Evolutionary conservation across 768 basidiomycete species (phyloP), one percentile per base, ranked within the genome.

Genomic region (Xerocomellus amylosporus): DNA sequence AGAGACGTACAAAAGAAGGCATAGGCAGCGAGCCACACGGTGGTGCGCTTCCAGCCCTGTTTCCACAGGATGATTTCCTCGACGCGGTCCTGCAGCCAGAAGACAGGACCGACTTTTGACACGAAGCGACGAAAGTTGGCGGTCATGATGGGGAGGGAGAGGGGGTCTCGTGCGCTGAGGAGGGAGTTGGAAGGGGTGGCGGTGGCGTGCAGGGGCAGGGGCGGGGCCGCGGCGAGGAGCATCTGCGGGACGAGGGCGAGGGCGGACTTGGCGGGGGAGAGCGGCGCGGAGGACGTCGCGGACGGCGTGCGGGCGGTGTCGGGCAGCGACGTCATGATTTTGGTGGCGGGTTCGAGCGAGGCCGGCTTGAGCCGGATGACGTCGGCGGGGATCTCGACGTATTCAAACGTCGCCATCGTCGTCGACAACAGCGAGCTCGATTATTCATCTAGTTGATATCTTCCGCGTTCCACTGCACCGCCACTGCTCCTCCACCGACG

Each of bases 51-150:
- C 86, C 85, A 87, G 0, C 87, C 86, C 42, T 80, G 79, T 67
- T 81, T 86, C 93, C 93, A 95, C 58, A 89, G 75, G 4, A 95
- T 51, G 4, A 93, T 77, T 71, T 95, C 93, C 68, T 96, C 93
- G 14, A 90, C 64, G 1, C 93, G 73, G 65, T 97, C 93, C 71
- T 91, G 90, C 19, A 95, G 58, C 93, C 93, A 96, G 63, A 95
- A 96, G 8, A 93, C 72, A 0, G 89, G 87, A 1, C 90, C 90
- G 4, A 84, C 76, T 60, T 79, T 85, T 7, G 83, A 79, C 4
- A 94, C 80, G 55, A 96, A 95, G 22, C 90, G 75, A 58, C 86
- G 80, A 64, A 94, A 94, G 38, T 61, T 64, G 42, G 38, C 42
- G 2, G 88, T 85, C 58, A 86, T 87, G 26, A 85, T 84, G 0